These are phyloP conservation scores for Babesia divergens DNA, from an alignment of 169 alveolate genomes.

Conservation along the genomic window DNA sequence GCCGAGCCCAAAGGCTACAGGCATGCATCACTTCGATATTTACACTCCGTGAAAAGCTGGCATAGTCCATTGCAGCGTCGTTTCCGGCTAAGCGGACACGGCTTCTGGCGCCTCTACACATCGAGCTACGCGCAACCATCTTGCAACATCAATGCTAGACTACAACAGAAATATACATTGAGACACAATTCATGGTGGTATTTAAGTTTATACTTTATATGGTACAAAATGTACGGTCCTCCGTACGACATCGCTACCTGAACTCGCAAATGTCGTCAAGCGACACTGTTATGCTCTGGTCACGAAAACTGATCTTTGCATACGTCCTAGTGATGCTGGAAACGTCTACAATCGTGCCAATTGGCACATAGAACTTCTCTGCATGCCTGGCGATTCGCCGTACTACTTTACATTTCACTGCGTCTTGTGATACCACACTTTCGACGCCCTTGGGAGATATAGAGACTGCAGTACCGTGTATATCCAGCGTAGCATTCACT, in stretches of 20 bases:
- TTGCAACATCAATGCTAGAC: no score
- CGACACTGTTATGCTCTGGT: constrained; percentile 10
- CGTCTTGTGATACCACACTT: constrained; percentile 38
- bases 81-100: background rate
- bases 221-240: no score
- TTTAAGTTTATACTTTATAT: no score
- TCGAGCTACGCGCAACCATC: background rate
- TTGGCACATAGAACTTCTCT: constrained; percentile 21
- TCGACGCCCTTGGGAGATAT: constrained; percentile 11
- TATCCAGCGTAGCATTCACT: background rate
- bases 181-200: no score
- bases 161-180: no score
- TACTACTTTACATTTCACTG: constrained; percentile 36
- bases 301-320: constrained; percentile 34
- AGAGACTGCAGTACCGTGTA: background rate
- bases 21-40: background rate
- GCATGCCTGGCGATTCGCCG: constrained; percentile 17
- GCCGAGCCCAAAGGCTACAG: constrained; percentile 24
- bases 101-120: constrained; percentile 24
- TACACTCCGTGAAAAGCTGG: background rate
- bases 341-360: constrained; percentile 42
- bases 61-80: background rate
- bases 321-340: background rate
- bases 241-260: background rate
- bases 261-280: constrained; percentile 48